phyloP scores from a whole-genome alignment of 2,329 filamentous ascomycete genomes.

The Ampelomyces quisqualis region DNA sequence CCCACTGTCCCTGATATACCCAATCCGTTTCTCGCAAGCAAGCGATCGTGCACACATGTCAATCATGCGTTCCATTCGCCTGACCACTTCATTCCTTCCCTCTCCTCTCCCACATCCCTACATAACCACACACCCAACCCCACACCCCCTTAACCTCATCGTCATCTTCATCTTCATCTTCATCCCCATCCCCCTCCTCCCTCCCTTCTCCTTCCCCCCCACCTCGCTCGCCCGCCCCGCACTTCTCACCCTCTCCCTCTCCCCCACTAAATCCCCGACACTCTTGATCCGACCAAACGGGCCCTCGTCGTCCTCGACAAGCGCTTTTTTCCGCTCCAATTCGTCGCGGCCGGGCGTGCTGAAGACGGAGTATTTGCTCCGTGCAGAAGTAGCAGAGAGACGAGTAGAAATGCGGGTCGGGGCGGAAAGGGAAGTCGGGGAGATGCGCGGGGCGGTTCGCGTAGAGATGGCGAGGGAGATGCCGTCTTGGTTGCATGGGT shows the following conservation, averaged over 20 bases:
- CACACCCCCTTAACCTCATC: conserved; percentile 3
- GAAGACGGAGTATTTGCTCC: conserved; percentile 18
- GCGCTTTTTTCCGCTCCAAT: conserved; percentile 30
- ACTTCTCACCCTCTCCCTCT: conserved; percentile 17
- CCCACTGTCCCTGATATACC: too few species aligned
- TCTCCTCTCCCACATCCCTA: not conserved
- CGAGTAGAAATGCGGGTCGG: too few species aligned
- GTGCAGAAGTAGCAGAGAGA: too few species aligned
- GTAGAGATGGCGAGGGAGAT: not conserved
- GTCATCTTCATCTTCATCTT: not conserved
- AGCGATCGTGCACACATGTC: not conserved
- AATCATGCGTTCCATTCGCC: not conserved
- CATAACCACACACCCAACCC: conserved; percentile 9
- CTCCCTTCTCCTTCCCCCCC: not conserved
- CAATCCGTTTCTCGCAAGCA: too few species aligned
- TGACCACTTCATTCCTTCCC: not conserved
- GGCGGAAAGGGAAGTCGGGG: conserved; percentile 5
- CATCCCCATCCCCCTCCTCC: not conserved
- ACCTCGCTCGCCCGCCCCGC: conserved; percentile 5
- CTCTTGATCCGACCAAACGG: conserved; percentile 22
- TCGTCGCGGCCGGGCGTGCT: conserved; percentile 36
- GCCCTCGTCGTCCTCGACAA: conserved; percentile 26
- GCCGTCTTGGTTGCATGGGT: too few species aligned
- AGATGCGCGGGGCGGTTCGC: not conserved
- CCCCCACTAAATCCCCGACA: conserved; percentile 18